Percentiles rank a stretch among this genome's conserved stretches.
phyloP scores from a whole-genome alignment of 2,329 filamentous ascomycete genomes.

The Penicillium griseofulvum region DNA sequence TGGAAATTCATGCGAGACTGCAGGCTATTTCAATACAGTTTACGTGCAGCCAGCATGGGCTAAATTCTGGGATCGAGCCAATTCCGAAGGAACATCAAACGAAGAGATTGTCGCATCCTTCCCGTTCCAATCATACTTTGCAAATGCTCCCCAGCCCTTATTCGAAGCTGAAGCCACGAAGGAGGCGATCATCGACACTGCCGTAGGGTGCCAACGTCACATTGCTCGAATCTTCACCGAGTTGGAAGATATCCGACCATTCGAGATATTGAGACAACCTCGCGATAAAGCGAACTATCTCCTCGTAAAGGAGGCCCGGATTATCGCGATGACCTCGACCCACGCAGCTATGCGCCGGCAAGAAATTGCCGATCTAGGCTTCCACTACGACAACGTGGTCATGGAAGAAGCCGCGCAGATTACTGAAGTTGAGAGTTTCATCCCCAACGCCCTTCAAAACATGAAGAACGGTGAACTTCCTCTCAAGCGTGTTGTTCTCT shows the following conservation, averaged over 20 bases:
- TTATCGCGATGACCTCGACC: conserved; percentile 97
- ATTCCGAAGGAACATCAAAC: conserved; percentile 55
- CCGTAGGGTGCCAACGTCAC: conserved; percentile 81
- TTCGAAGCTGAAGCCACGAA: conserved; percentile 67
- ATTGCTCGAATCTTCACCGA: conserved; percentile 88
- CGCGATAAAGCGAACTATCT: conserved; percentile 96
- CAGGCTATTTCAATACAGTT: conserved; percentile 92
- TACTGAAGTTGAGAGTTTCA: conserved; percentile 95
- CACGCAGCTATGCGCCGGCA: conserved; percentile 92
- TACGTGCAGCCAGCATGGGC: conserved; percentile 87
- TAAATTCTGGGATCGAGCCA: conserved; percentile 69
- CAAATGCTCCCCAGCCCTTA: conserved; percentile 79
- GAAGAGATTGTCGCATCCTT: conserved; percentile 70
- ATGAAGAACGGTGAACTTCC: conserved; percentile 69
- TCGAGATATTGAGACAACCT: conserved; percentile 85
- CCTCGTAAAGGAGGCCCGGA: conserved; percentile 90
- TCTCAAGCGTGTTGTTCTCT: conserved; percentile 84
- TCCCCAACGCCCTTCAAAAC: conserved; percentile 89
- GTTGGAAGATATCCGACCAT: conserved; percentile 87
- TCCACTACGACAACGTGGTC: conserved; percentile 94
- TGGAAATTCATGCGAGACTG: conserved; percentile 92
- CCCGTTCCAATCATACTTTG: conserved; percentile 85
- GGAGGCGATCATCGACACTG: conserved; percentile 70
- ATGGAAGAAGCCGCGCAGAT: conserved; percentile 99
- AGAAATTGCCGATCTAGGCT: conserved; percentile 87